Base-by-base conservation (phyloP, 78 protist species). In the Cavenderia fasciculata region DNA sequence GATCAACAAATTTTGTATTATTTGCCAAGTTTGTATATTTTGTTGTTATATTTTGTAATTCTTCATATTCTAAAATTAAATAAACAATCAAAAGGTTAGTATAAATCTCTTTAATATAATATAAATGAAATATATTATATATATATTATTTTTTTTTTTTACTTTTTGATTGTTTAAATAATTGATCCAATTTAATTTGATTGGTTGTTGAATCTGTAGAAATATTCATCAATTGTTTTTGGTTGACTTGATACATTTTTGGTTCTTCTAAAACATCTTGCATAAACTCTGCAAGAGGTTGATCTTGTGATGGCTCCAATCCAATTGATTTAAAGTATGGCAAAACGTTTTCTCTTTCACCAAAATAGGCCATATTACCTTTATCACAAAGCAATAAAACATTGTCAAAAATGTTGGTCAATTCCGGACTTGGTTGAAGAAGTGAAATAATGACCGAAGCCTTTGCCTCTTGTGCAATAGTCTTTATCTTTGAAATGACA, bases 391-490 rank as follows among this genome's bases (percentile, higher is more conserved):
- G 43, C 3, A 87, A 23, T 29, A 87, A 27, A 12, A 87, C 77
- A 40, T 87, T 78, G 41, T 87, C 93, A 29, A 87, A 87, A n/a
- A 87, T n/a, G 36, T 74, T 51, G n/a, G 74, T 65, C 21, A 87
- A 69, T 44, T 87, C 93, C 21, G 85, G 73, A 18, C 86, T 41
- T 56, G 93, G 93, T 70, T 87, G 92, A 19, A 86, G 49, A 16
- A 86, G 36, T 49, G 85, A 86, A 27, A 86, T 65, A 33, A 82
- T 36, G n/a, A 44, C 65, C 0, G 90, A 65, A 7, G 90, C 65
- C 49, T 44, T 82, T 0, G 63, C 90, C 23, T 82, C 90, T 0
- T 5, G 38, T 4, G 90, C 57, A 44, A 82, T 82, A 4, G 70
- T 29, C 44, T 68, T 65, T 29, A 82, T 71, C 18, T 82, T 82